phyloP scores from a whole-genome alignment of 768 basidiomycete genomes.

The Leucosporidium yakuticum region DNA sequence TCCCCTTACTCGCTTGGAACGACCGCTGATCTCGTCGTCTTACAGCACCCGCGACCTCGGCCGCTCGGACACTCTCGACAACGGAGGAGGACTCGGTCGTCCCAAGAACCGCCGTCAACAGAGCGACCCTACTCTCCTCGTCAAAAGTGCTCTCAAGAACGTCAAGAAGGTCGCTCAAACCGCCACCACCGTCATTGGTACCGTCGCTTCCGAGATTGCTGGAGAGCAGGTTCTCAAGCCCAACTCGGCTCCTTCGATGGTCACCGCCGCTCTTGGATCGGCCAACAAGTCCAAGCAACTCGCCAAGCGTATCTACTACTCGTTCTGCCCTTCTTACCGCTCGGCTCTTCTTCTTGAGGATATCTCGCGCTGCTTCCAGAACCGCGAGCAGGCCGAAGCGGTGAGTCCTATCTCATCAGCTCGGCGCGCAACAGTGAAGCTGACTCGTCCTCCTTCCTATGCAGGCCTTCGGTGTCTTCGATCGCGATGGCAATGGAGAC shows the following conservation, averaged over 20 bases:
- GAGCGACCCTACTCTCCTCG: slow-evolving; percentile 56
- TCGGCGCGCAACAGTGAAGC: background rate
- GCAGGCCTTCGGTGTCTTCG: slow-evolving; percentile 47
- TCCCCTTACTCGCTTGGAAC: background rate
- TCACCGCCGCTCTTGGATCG: slow-evolving; percentile 69
- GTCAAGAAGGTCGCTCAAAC: slow-evolving; percentile 66
- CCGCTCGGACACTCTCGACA: slow-evolving; percentile 57
- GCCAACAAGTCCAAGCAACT: slow-evolving; percentile 73
- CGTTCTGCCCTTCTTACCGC: slow-evolving; percentile 49
- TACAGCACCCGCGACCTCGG: slow-evolving; percentile 65
- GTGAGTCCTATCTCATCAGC: slow-evolving; percentile 2
- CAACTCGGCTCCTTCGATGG: slow-evolving; percentile 50
- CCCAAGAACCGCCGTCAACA: slow-evolving; percentile 41
- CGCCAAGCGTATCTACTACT: slow-evolving; percentile 78
- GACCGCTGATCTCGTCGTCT: background rate
- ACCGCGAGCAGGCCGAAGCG: slow-evolving; percentile 48
- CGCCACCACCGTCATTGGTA: slow-evolving; percentile 67
- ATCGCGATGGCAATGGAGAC: slow-evolving; percentile 49
- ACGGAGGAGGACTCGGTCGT: slow-evolving; percentile 42
- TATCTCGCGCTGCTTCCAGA: slow-evolving; percentile 64
- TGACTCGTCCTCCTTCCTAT: slow-evolving; percentile 41
- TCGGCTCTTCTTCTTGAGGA: slow-evolving; percentile 57
- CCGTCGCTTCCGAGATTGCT: slow-evolving; percentile 58
- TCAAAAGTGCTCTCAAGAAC: slow-evolving; percentile 66
- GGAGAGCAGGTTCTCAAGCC: slow-evolving; percentile 69